phyloP scores from a whole-genome alignment of 176 grass and related monocot genomes.

The Thalia dealbata region DNA sequence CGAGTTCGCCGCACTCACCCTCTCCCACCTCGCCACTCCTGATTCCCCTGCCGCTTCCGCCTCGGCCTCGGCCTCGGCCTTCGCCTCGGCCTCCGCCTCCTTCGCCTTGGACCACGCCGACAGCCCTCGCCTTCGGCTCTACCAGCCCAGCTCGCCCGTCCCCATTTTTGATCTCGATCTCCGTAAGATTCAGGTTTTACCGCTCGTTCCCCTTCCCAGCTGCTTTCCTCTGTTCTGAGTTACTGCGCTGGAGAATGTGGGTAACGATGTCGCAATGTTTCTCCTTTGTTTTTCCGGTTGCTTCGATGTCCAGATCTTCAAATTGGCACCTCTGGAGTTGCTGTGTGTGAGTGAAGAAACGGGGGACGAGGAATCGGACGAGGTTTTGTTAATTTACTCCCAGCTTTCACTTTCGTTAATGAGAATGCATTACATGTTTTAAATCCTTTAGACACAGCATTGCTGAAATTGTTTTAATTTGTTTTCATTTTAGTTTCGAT shows the following conservation, averaged over 20 bases:
- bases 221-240: not conserved
- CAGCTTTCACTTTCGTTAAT: slow-evolving; percentile 10
- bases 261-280: slow-evolving; percentile 1
- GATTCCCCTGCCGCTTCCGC: slow-evolving; percentile 12
- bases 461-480: not conserved
- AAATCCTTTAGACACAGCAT: not conserved
- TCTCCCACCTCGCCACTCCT: slow-evolving; percentile 40
- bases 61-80: slow-evolving; percentile 36
- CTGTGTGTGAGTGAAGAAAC: slow-evolving; percentile 55
- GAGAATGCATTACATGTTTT: not conserved
- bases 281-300: not conserved
- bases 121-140: slow-evolving; percentile 32
- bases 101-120: slow-evolving; percentile 21
- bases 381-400: slow-evolving; percentile 37
- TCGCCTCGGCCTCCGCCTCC: slow-evolving; percentile 38
- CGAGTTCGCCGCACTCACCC: slow-evolving; percentile 42
- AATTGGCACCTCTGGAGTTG: slow-evolving; percentile 49
- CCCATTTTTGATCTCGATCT: slow-evolving; percentile 46
- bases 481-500: not conserved
- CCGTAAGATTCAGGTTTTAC: slow-evolving; percentile 48
- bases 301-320: slow-evolving; percentile 54
- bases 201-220: not conserved
- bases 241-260: not conserved
- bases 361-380: slow-evolving; percentile 32
- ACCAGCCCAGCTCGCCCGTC: slow-evolving; percentile 17